Base-by-base conservation (phyloP, 192 early-diverging fungal species). In the Funneliformis geosporum region DNA sequence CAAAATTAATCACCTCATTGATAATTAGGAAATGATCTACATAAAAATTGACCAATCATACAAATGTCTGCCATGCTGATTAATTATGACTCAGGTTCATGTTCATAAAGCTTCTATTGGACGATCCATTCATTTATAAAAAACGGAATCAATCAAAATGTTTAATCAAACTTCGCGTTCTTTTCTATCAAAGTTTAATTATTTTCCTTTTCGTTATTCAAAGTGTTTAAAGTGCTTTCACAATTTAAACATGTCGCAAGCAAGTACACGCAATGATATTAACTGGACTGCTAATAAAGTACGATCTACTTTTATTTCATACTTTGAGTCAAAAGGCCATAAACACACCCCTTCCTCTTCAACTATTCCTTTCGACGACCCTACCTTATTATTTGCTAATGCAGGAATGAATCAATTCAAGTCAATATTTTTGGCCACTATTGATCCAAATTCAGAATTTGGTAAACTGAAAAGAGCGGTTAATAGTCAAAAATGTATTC, bases 361-460 rank as follows among this genome's bases (percentile, higher is more conserved):
- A 2, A 97, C 96, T 2, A 91, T 99, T 78, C 97, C 97, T 39
- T 93, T 95, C 82, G 95, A 96, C 82, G 97, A 99, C 79, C 97
- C 97, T 65, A 98, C 97, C 14, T 89, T 98, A 43, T 88, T 99
- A 73, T 99, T 99, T 81, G 92, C 96, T 73, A 98, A 98, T 87
- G 93, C 96, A 59, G 96, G 96, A 76, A 98, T 98, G 96, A 95
- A 95, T 85, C 96, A 98, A 88, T 99, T 93, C 86, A 99, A 99
- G 82, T 94, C 96, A 33, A 96, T 99, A 81, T 97, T 99, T 85
- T 91, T 95, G 85, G 97, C 96, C 79, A 96, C 94, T 18, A 93
- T 95, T 42, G 97, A 99, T 73, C 95, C 94, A n/a, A 93, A 94
- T 83, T 93, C 97, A 18, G 92, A 94, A 72, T 91, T 97, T 82